Evolutionary conservation across 2,329 filamentous ascomycete genomes (phyloP).

Genomic region (Penicillium sp.): DNA sequence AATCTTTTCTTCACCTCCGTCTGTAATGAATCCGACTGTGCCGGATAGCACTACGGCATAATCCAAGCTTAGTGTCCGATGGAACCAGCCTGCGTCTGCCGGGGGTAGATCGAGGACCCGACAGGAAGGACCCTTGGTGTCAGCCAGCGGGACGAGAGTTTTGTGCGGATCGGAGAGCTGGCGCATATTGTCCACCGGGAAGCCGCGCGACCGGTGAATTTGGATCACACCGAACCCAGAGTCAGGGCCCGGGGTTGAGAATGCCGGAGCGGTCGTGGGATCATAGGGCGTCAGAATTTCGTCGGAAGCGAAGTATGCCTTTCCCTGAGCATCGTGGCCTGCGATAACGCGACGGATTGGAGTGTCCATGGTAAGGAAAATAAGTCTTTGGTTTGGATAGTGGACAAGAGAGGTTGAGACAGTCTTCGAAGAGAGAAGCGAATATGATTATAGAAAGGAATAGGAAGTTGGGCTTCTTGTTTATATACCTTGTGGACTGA

Average conservation of each 20-base stretch:
- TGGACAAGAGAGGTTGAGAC: not conserved
- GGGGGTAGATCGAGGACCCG: constrained; percentile 17
- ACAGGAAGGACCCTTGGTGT: constrained; percentile 19
- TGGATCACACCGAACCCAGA: constrained; percentile 22
- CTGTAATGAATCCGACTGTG: constrained; percentile 20
- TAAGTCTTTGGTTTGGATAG: no score
- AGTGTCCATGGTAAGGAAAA: constrained; percentile 3
- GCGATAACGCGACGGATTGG: constrained; percentile 19
- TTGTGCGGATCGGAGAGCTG: constrained; percentile 16
- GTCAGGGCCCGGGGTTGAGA: constrained; percentile 12
- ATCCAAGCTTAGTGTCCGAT: constrained; percentile 26
- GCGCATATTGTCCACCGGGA: constrained; percentile 21
- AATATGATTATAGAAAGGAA: not conserved
- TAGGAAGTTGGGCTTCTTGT: not conserved
- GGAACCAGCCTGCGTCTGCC: constrained; percentile 17
- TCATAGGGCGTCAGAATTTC: constrained; percentile 21
- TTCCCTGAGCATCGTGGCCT: constrained; percentile 20
- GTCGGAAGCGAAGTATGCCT: constrained; percentile 22
- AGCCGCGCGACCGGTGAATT: constrained; percentile 22
- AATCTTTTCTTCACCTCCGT: constrained; percentile 24
- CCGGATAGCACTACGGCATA: constrained; percentile 25
- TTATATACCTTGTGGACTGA: not conserved
- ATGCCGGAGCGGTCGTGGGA: constrained; percentile 18
- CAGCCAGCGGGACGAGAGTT: constrained; percentile 18
- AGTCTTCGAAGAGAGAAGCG: not conserved